phyloP scores from a whole-genome alignment of 2,329 filamentous ascomycete species.

The Diaporthe sp. region DNA sequence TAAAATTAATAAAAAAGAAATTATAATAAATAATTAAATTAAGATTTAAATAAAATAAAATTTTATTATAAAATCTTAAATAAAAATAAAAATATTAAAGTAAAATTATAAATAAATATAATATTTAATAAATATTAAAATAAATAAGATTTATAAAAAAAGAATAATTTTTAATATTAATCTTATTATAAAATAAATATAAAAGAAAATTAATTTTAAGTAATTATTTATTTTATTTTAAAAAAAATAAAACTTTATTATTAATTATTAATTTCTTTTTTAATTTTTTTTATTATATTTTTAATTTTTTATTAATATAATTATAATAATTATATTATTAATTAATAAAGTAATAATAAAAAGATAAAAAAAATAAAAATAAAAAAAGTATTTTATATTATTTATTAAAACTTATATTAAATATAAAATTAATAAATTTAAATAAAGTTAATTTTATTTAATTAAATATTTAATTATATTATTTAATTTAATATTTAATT shows the following conservation, averaged over 20 bases:
- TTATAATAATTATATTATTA: neutral
- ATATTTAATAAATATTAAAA: neutral
- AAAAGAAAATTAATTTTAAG: neutral
- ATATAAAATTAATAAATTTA: neutral
- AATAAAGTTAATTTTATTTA: neutral
- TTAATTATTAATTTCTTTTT: neutral
- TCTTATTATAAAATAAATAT: slow-evolving; percentile 7
- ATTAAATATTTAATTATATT: neutral
- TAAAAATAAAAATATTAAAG: neutral
- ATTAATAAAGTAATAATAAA: neutral
- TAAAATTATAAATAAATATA: neutral
- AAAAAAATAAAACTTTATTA: neutral
- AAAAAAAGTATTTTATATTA: neutral
- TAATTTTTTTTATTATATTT: neutral
- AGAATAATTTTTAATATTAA: neutral
- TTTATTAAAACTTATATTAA: neutral
- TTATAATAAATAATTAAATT: neutral
- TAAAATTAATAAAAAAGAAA: neutral
- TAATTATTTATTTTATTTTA: neutral
- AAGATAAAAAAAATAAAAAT: neutral
- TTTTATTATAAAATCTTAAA: neutral
- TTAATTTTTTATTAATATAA: neutral
- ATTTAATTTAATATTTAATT: neutral
- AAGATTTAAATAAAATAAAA: neutral
- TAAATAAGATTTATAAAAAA: neutral